Evolutionary conservation across 108 stramenopile species (phyloP).

Genomic region (Hondaea fermentalgiana): DNA sequence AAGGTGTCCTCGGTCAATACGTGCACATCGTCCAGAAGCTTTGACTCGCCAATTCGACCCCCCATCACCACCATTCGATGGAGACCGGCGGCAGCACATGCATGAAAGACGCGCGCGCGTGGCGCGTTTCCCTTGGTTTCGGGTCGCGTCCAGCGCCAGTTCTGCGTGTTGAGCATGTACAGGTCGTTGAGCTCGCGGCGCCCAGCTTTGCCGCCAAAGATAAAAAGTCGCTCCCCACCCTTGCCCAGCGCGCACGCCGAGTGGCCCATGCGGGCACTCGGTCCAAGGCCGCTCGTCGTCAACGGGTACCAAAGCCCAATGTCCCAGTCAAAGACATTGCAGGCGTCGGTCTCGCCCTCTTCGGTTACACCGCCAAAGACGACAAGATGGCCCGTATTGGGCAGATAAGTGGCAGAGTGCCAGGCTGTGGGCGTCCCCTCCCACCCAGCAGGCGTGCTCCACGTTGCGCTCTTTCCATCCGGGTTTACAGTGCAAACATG

Average conservation of each 20-base stretch:
- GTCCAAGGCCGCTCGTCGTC: not conserved
- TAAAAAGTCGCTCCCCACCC: not conserved
- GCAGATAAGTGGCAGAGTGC: not conserved
- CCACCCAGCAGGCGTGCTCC: not conserved
- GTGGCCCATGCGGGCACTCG: not conserved
- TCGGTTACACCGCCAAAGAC: not conserved
- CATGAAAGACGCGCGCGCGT: not conserved
- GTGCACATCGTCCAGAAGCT: not conserved
- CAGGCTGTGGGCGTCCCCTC: not conserved
- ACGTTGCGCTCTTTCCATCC: not conserved
- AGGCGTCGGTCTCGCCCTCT: not conserved
- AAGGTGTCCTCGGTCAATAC: not conserved
- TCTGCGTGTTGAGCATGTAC: not conserved
- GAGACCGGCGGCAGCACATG: not conserved
- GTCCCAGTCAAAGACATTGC: not conserved
- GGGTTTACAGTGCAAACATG: not conserved
- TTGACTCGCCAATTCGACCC: not conserved
- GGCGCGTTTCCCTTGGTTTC: not conserved
- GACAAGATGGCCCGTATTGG: not conserved
- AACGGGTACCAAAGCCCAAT: constrained; percentile 2
- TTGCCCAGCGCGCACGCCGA: not conserved
- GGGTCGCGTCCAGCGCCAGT: not conserved
- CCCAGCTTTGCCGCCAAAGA: not conserved
- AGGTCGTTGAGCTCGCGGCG: not conserved
- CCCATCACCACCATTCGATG: not conserved